Evolutionary conservation across 306 rosid species (phyloP), one percentile per base, ranked within the genome.

Genomic region (Bauhinia variegata): DNA sequence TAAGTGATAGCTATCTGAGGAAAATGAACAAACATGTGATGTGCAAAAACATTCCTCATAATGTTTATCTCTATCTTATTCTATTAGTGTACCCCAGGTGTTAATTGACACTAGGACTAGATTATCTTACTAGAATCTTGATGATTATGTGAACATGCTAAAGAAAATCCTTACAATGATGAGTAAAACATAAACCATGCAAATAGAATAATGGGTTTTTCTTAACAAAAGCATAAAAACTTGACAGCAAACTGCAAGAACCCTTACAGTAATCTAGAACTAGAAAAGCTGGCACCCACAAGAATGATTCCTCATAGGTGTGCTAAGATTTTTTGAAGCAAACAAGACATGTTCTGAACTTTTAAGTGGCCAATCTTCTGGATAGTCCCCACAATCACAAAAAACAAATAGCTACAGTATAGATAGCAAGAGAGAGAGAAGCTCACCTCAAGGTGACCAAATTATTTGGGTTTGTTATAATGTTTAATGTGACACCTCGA

Each of bases 91-190:
- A 34, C 69, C 69, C 63, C 75, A 63, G 75, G 68, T 61, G 77
- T 54, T 52, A 55, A 37, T 67, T 60, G 13, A 72, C 19, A 38
- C 23, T 38, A 10, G 60, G 54, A 33, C 38, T 68, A 36, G 32
- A 28, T 69, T 68, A 74, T 76, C 79, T 55, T 65, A 79, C 82
- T 72, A 68, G 74, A 60, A 78, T 75, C 60, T 75, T 88, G 65
- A 88, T 85, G 74, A 88, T 84, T 79, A 68, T 39, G 59, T 50
- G 46, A 85, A 73, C 91, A 81, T 73, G 89, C 86, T 80, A 57
- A 48, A 63, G 54, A 52, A 77, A 69, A 64, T 17, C 47, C 44
- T 68, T 15, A 56, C 39, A 60, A 58, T 51, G 56, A 43, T 19
- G 28, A 23, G 2, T 23, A 23, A 23, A 23, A 23, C 28, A 23